Conservation (phyloP, 169 alveolate species). For the Plasmodium blacklocki region DNA sequence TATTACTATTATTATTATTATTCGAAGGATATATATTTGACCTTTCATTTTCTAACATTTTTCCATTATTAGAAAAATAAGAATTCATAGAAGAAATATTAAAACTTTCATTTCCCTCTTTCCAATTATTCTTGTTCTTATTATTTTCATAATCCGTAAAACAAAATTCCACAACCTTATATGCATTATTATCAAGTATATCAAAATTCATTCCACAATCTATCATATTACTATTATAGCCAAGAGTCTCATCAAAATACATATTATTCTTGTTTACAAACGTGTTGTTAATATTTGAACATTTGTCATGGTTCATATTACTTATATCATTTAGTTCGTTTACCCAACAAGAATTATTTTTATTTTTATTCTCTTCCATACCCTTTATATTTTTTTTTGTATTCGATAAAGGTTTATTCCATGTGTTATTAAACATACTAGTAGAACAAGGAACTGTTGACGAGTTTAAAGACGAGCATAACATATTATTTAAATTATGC, state of each 20-base stretch:
- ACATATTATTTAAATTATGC: conserved; percentile 26
- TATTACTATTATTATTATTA: conserved; percentile 9
- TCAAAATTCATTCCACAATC: conserved; percentile 68
- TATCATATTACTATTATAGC: conserved; percentile 56
- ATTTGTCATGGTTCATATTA: conserved; percentile 15
- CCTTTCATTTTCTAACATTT: background rate
- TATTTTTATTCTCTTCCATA: conserved; percentile 24
- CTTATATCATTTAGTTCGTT: conserved; percentile 40
- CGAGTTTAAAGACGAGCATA: conserved; percentile 35
- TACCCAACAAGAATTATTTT: conserved; percentile 28
- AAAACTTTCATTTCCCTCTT: background rate
- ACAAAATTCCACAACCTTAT: conserved; percentile 67
- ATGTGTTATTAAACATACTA: conserved; percentile 17
- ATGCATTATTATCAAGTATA: conserved; percentile 55
- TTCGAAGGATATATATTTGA: background rate
- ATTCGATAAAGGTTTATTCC: conserved; percentile 26
- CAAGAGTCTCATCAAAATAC: conserved; percentile 53
- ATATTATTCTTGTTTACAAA: conserved; percentile 11
- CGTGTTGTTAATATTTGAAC: conserved; percentile 5
- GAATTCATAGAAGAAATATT: background rate
- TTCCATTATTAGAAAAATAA: background rate
- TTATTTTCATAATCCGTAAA: conserved; percentile 70
- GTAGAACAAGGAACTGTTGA: conserved; percentile 29
- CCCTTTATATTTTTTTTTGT: conserved; percentile 34
- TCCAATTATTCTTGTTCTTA: conserved; percentile 29